Conservation (phyloP, 192 early-diverging fungal genomes). For the Nowakowskiella sp. region DNA sequence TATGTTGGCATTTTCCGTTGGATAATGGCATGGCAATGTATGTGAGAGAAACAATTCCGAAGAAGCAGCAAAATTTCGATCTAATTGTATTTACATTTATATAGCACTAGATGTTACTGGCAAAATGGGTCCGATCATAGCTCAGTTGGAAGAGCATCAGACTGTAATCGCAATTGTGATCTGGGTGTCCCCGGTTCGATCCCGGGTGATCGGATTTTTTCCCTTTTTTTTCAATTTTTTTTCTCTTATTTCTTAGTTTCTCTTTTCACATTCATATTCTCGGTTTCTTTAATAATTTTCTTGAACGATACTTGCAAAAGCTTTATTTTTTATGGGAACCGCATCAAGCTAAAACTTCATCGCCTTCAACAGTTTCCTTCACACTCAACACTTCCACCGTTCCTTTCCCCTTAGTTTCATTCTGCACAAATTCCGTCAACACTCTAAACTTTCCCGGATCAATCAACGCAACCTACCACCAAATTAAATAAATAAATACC, state of each 20-base stretch:
- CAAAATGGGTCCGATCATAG: too few species aligned
- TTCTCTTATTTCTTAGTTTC: too few species aligned
- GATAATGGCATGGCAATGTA: too few species aligned
- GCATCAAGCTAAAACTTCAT: conserved; percentile 41
- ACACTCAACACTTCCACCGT: conserved; percentile 81
- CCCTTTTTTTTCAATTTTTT: conserved; percentile 1
- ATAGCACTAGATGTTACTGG: too few species aligned
- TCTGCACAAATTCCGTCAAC: conserved; percentile 75
- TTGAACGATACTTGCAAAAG: too few species aligned
- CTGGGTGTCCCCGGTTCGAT: conserved; percentile 22
- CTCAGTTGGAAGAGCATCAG: conserved; percentile 27
- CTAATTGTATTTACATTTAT: too few species aligned
- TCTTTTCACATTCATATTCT: too few species aligned
- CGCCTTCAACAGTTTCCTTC: conserved; percentile 63
- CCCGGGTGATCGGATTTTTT: conserved; percentile 13
- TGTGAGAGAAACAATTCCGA: too few species aligned
- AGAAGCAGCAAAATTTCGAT: too few species aligned
- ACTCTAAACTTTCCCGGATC: conserved; percentile 88
- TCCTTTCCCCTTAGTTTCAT: conserved; percentile 80
- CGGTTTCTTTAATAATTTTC: too few species aligned
- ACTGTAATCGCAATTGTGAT: conserved; percentile 20
- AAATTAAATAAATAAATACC: conserved; percentile 2
- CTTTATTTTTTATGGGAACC: too few species aligned
- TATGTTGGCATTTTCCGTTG: too few species aligned
- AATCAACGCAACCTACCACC: conserved; percentile 60